These are phyloP conservation scores for Rhododendron ferrugineum DNA, from an alignment of 148 eudicot genomes.

Conservation along the genomic window DNA sequence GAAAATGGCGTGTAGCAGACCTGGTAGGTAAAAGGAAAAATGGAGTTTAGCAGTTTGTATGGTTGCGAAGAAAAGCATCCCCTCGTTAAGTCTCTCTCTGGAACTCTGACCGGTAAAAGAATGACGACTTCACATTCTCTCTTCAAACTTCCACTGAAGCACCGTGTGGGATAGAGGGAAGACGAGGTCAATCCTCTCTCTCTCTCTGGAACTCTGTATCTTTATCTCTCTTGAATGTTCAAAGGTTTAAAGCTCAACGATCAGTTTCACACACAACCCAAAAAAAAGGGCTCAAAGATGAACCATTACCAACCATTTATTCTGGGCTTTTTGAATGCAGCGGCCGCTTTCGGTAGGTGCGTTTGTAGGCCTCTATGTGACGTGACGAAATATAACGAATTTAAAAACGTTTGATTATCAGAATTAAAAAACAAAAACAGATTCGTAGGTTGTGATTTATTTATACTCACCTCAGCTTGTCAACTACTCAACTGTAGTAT, in stretches of 20 bases:
- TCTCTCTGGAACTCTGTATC: background rate
- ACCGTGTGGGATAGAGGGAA: background rate
- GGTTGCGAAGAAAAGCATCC: conserved; percentile 11
- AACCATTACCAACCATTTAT: background rate
- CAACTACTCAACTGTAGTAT: background rate
- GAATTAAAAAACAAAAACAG: background rate
- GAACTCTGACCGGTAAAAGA: conserved; percentile 5
- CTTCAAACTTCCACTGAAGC: conserved; percentile 1
- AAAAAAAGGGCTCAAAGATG: background rate
- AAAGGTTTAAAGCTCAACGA: background rate
- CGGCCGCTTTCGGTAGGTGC: background rate
- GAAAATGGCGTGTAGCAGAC: background rate
- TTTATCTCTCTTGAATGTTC: background rate
- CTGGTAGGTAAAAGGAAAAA: background rate
- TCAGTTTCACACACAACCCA: background rate
- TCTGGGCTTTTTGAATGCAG: background rate
- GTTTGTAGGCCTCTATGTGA: background rate
- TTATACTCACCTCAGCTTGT: background rate
- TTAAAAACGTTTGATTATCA: background rate
- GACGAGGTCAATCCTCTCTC: conserved; percentile 10
- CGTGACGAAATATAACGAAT: background rate
- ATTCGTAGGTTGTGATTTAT: background rate
- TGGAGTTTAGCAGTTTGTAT: conserved; percentile 6
- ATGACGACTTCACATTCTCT: background rate
- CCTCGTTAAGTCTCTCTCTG: background rate